Evolutionary conservation across 2,329 filamentous ascomycete genomes (phyloP).

Genomic region (Ploettnerulaceae sp.): DNA sequence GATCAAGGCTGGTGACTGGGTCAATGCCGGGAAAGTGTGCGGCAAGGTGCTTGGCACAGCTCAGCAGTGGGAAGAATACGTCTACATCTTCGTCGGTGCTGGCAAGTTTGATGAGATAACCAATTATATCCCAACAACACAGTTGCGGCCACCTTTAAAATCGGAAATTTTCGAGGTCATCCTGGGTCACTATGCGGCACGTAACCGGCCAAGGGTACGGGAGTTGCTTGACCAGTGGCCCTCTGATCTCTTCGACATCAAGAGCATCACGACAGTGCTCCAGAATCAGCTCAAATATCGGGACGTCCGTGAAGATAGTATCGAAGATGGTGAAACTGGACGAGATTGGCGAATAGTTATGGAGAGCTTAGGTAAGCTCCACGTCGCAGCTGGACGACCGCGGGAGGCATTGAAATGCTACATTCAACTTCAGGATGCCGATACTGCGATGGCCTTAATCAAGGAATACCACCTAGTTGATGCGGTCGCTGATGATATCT

Average conservation of each 20-base stretch:
- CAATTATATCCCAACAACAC: slow-evolving; percentile 70
- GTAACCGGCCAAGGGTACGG: slow-evolving; percentile 69
- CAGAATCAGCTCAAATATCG: slow-evolving; percentile 76
- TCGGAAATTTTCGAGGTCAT: slow-evolving; percentile 84
- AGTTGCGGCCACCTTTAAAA: slow-evolving; percentile 74
- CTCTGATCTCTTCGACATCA: slow-evolving; percentile 75
- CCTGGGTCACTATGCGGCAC: slow-evolving; percentile 80
- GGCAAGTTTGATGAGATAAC: slow-evolving; percentile 88
- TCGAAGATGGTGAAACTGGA: slow-evolving; percentile 67
- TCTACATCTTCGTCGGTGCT: slow-evolving; percentile 83
- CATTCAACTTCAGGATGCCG: slow-evolving; percentile 86
- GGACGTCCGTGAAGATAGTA: slow-evolving; percentile 68
- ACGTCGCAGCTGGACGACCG: slow-evolving; percentile 74
- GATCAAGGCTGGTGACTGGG: slow-evolving; percentile 70
- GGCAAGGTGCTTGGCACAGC: slow-evolving; percentile 77
- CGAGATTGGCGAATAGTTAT: slow-evolving; percentile 88
- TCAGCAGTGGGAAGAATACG: slow-evolving; percentile 90
- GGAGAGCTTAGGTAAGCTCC: slow-evolving; percentile 77
- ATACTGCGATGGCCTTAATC: slow-evolving; percentile 81
- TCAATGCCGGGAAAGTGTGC: slow-evolving; percentile 70
- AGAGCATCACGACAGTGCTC: slow-evolving; percentile 69
- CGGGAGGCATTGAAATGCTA: slow-evolving; percentile 84
- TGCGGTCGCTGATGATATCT: slow-evolving; percentile 82
- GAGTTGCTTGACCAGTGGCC: slow-evolving; percentile 81
- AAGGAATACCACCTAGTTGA: slow-evolving; percentile 86